Evolutionary conservation across 345 rosid species (phyloP).

Genomic region (Arabis alpina): DNA sequence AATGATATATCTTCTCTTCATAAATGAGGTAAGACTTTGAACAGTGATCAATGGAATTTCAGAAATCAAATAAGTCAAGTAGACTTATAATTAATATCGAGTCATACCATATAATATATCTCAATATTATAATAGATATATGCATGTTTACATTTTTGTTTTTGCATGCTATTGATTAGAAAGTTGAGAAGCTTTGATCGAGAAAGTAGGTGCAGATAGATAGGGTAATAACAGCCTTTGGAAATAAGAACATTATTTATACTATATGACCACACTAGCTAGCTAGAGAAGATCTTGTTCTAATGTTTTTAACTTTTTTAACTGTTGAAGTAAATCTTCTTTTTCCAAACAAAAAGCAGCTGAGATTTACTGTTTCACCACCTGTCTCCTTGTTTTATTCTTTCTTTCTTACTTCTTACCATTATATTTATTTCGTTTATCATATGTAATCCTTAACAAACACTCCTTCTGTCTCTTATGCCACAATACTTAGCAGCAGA

Average conservation of each 20-base stretch:
- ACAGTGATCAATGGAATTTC: not conserved
- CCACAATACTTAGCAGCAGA: conserved; percentile 26
- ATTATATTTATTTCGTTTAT: conserved; percentile 10
- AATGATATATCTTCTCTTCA: conserved; percentile 11
- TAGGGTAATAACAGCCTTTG: conserved; percentile 36
- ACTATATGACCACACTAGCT: conserved; percentile 15
- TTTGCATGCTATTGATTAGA: conserved; percentile 40
- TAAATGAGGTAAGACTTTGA: conserved; percentile 27
- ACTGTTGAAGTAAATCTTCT: conserved; percentile 35
- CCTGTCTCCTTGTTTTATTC: conserved; percentile 26
- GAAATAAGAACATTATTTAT: conserved; percentile 27
- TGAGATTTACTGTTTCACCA: conserved; percentile 32
- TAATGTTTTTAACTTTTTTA: conserved; percentile 27
- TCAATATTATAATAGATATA: not conserved
- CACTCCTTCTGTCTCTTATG: conserved; percentile 36
- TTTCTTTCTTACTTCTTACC: conserved; percentile 1
- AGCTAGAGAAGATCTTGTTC: conserved; percentile 30
- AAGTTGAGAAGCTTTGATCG: conserved; percentile 35
- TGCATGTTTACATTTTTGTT: conserved; percentile 25
- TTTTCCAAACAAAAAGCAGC: conserved; percentile 28
- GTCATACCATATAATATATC: not conserved
- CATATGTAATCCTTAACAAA: conserved; percentile 30
- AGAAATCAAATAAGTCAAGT: conserved; percentile 15
- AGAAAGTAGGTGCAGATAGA: conserved; percentile 33
- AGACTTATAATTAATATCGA: conserved; percentile 1